These are phyloP conservation scores for Saposhnikovia divaricata DNA, from an alignment of 129 eudicot genomes.

Conservation along the genomic window DNA sequence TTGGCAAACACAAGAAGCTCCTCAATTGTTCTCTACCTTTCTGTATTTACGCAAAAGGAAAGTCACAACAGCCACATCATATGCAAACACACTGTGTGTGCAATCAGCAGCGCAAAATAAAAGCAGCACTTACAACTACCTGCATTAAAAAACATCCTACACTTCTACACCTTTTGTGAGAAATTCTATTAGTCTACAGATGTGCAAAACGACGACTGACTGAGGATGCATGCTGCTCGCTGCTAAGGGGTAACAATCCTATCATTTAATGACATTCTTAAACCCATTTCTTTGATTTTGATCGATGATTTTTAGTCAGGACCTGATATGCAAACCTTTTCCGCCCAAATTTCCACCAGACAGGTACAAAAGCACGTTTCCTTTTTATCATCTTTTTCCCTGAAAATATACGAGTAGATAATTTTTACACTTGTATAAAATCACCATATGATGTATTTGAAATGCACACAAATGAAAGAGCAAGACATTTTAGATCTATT, in stretches of 20 bases:
- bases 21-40: neutral
- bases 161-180: conserved; percentile 12
- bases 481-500: neutral
- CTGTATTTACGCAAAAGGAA: conserved; percentile 2
- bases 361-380: conserved; percentile 31
- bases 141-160: neutral
- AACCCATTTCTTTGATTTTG: conserved; percentile 25
- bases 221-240: conserved; percentile 17
- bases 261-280: neutral
- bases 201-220: conserved; percentile 10
- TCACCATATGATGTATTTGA: neutral
- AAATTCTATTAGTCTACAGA: conserved; percentile 7
- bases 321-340: conserved; percentile 49
- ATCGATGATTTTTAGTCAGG: conserved; percentile 32
- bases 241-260: neutral
- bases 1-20: neutral
- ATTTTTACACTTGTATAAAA: neutral
- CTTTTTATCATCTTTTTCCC: conserved; percentile 38
- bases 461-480: neutral
- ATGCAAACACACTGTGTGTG: neutral
- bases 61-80: conserved; percentile 1
- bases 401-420: conserved; percentile 15
- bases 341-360: conserved; percentile 77
- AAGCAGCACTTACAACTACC: neutral
- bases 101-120: conserved; percentile 15